Conservation (phyloP, 2,329 filamentous ascomycete species). For the Beauveria australis region DNA sequence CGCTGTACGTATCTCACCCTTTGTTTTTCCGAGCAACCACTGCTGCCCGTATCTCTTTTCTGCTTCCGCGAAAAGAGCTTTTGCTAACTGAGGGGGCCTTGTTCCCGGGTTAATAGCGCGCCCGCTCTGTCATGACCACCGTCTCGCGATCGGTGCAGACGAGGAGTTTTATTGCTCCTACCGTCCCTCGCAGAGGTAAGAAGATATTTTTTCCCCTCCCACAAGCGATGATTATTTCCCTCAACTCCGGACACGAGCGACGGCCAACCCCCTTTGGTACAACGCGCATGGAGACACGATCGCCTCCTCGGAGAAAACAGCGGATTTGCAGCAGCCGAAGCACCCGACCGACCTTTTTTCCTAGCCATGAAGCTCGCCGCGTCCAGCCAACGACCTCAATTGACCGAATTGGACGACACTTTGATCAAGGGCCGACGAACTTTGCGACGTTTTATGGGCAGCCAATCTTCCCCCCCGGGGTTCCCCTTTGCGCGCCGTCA, state of each 20-base stretch:
- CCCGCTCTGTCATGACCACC: conserved; percentile 40
- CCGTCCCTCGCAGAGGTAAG: conserved; percentile 55
- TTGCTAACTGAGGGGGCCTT: conserved; percentile 22
- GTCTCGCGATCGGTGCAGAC: conserved; percentile 41
- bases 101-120: conserved; percentile 34
- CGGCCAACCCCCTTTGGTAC: background rate
- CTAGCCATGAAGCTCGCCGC: background rate
- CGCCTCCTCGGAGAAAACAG: conserved; percentile 2
- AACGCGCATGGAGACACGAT: background rate
- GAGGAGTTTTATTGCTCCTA: conserved; percentile 52
- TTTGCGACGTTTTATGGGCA: no score
- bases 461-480: background rate
- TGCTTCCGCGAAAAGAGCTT: background rate
- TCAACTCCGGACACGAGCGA: background rate
- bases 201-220: conserved; percentile 12
- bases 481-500: no score
- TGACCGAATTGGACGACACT: background rate
- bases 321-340: conserved; percentile 5
- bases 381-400: background rate
- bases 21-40: background rate
- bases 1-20: conserved; percentile 39
- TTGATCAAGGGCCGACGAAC: background rate
- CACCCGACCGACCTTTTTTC: background rate
- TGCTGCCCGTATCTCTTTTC: background rate
- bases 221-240: conserved; percentile 1